These are phyloP conservation scores for Gossypium sturtianum DNA, from an alignment of 345 rosid species.

Conservation along the genomic window DNA sequence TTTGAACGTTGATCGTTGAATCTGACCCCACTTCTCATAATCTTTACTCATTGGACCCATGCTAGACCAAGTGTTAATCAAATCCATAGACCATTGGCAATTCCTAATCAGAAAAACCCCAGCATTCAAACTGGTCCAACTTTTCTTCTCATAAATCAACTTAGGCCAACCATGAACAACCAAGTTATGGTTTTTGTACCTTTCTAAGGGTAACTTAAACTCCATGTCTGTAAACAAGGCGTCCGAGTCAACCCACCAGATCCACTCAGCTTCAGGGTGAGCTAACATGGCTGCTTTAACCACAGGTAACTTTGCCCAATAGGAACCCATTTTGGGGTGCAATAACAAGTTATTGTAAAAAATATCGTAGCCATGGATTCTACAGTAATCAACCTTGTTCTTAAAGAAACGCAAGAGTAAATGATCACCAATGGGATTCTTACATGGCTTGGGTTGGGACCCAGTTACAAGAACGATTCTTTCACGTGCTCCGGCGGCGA, in stretches of 20 bases:
- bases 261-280: constrained; percentile 98
- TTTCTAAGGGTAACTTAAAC: constrained; percentile 54
- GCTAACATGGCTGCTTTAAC: constrained; percentile 83
- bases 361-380: constrained; percentile 77
- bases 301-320: constrained; percentile 82
- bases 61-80: constrained; percentile 63
- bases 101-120: constrained; percentile 80
- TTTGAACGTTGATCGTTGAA: constrained; percentile 61
- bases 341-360: constrained; percentile 78
- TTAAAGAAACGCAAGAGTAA: constrained; percentile 70
- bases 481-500: constrained; percentile 47
- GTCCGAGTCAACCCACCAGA: constrained; percentile 99
- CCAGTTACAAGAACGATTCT: constrained; percentile 77
- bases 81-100: constrained; percentile 98
- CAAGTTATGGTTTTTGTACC: constrained; percentile 61
- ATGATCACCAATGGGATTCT: constrained; percentile 86
- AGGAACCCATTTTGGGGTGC: constrained; percentile 66
- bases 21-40: constrained; percentile 56
- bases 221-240: constrained; percentile 95
- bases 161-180: constrained; percentile 91
- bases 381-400: constrained; percentile 88
- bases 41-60: constrained; percentile 71
- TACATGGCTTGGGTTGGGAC: constrained; percentile 75
- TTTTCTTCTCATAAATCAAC: constrained; percentile 47
- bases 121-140: constrained; percentile 90